Conservation (phyloP, 257 asterid species). For the Verbascum thapsus region DNA sequence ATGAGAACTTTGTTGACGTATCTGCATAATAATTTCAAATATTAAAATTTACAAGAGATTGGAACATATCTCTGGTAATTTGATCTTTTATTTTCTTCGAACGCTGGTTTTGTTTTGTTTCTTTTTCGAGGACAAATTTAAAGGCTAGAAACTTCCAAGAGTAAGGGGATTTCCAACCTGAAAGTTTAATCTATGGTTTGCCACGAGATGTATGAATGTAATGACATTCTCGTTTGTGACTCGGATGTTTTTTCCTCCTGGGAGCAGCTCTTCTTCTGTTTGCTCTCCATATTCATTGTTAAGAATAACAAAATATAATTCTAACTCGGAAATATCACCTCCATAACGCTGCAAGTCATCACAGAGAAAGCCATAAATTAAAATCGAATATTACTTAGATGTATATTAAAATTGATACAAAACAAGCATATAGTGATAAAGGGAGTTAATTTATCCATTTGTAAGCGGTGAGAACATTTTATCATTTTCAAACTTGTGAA, state of each 20-base stretch:
- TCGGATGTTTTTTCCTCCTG: constrained; percentile 75
- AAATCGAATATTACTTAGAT: constrained; percentile 12
- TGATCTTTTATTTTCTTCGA: constrained; percentile 15
- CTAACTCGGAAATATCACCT: constrained; percentile 77
- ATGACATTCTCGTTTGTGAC: constrained; percentile 95
- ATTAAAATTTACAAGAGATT: constrained; percentile 23
- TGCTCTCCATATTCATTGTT: constrained; percentile 97
- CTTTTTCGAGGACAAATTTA: constrained; percentile 9
- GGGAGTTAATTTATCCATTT: constrained; percentile 5
- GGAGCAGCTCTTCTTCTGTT: constrained; percentile 90
- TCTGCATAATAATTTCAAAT: constrained; percentile 51
- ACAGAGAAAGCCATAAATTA: constrained; percentile 25
- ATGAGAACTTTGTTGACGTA: constrained; percentile 92
- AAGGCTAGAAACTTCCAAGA: constrained; percentile 7
- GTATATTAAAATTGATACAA: constrained; percentile 18
- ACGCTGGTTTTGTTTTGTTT: neutral
- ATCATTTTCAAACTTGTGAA: neutral
- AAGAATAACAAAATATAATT: constrained; percentile 83
- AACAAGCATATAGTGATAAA: constrained; percentile 18
- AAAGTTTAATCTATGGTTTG: constrained; percentile 91
- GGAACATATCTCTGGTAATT: constrained; percentile 10
- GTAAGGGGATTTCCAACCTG: constrained; percentile 50
- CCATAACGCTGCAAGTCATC: constrained; percentile 69
- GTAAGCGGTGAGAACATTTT: too few species aligned
- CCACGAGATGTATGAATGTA: constrained; percentile 87